Conservation (phyloP, 345 rosid species). For the Brassica incana region DNA sequence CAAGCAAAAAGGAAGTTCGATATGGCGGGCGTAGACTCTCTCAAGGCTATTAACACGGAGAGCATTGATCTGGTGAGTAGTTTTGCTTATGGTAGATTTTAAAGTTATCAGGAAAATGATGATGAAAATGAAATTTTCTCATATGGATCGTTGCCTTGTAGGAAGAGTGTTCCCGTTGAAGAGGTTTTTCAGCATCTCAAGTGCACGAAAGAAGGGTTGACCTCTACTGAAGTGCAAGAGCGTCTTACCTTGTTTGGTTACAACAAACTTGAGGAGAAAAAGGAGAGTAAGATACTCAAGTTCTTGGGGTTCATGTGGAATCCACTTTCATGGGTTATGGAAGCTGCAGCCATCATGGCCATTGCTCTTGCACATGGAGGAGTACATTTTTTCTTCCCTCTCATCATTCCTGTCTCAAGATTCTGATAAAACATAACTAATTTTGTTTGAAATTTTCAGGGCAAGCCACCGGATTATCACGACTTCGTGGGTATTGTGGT, state of each 20-base stretch:
- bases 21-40: slow-evolving; percentile 54
- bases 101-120: background rate
- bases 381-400: slow-evolving; percentile 33
- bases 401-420: background rate
- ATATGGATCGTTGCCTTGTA: slow-evolving; percentile 24
- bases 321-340: slow-evolving; percentile 78
- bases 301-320: slow-evolving; percentile 70
- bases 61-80: slow-evolving; percentile 64
- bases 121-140: background rate
- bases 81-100: background rate
- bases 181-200: slow-evolving; percentile 54
- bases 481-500: slow-evolving; percentile 57
- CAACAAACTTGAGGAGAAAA: slow-evolving; percentile 61
- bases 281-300: slow-evolving; percentile 61
- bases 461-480: slow-evolving; percentile 57
- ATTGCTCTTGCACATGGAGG: slow-evolving; percentile 72
- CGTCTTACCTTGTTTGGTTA: slow-evolving; percentile 56
- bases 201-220: slow-evolving; percentile 53
- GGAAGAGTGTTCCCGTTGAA: slow-evolving; percentile 57
- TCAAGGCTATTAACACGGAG: slow-evolving; percentile 76
- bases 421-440: slow-evolving; percentile 1
- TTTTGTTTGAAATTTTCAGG: slow-evolving; percentile 37
- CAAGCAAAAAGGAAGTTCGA: slow-evolving; percentile 37
- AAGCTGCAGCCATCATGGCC: slow-evolving; percentile 74
- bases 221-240: slow-evolving; percentile 40